Percentiles rank a stretch among this genome's conserved stretches.
Evolutionary conservation across 176 grass and related monocot species (phyloP).

Genomic region (Luzula sylvatica): DNA sequence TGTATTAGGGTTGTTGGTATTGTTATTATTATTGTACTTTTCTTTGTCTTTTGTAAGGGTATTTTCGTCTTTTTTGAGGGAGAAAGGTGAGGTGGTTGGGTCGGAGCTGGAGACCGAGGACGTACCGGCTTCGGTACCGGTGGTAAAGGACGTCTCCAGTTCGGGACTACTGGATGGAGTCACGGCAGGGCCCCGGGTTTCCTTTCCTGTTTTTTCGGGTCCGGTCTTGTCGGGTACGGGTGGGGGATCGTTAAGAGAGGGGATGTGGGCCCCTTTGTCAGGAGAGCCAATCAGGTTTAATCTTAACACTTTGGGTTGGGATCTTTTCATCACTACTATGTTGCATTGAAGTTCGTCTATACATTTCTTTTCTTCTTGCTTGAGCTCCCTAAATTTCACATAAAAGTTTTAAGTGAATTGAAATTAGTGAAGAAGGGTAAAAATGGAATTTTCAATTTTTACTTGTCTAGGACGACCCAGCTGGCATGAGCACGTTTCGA

Average conservation of each 20-base stretch:
- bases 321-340: slow-evolving; percentile 96
- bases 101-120: slow-evolving; percentile 96
- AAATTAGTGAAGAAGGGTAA: not conserved
- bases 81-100: slow-evolving; percentile 80
- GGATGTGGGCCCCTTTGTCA: slow-evolving; percentile 45
- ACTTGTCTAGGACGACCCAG: slow-evolving; percentile 99
- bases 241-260: slow-evolving; percentile 13
- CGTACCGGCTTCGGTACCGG: slow-evolving; percentile 76
- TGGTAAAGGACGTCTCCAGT: slow-evolving; percentile 49
- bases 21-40: not conserved
- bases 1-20: slow-evolving; percentile 13
- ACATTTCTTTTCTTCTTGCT: slow-evolving; percentile 85
- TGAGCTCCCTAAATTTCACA: slow-evolving; percentile 59
- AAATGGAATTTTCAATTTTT: slow-evolving; percentile 49
- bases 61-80: slow-evolving; percentile 51
- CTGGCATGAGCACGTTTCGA: slow-evolving; percentile 77
- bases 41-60: slow-evolving; percentile 17
- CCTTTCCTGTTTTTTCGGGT: slow-evolving; percentile 41
- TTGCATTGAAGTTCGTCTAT: slow-evolving; percentile 95
- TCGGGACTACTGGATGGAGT: slow-evolving; percentile 92
- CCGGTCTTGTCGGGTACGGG: slow-evolving; percentile 21
- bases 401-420: not conserved
- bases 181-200: slow-evolving; percentile 56
- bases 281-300: slow-evolving; percentile 86
- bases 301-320: slow-evolving; percentile 93